Base-by-base conservation (phyloP, 306 rosid genomes). In the Begonia peltatifolia region DNA sequence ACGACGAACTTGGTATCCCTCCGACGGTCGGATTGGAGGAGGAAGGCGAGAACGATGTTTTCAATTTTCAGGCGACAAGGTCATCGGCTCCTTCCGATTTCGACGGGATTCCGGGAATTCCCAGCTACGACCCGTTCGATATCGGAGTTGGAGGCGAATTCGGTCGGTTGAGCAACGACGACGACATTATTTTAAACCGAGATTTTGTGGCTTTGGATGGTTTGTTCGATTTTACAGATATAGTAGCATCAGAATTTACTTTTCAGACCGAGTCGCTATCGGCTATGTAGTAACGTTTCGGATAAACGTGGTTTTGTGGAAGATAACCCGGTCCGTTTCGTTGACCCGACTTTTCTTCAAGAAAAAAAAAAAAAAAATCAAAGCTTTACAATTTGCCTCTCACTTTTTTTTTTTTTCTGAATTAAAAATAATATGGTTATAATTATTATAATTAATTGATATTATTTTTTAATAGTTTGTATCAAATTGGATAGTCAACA, bases 1-100 rank as follows among this genome's bases (percentile, higher is more conserved):
- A 88, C 60, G 93, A 82, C 41, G 97, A 88, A 18, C 89, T 88
- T 0, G 97, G 97, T 12, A 64, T 88, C 3, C 97, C 97, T 2
- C 96, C 96, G 50, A 68, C 76, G 0, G 65, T 3, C 41, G 17
- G 9, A 2, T 1, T 47, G 13, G 46, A 9, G 5, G 60, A 47
- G 17, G 66, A 67, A 2, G 25, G 0, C 0, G 61, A 58, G 6
- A 57, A 14, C 2, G 77, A 62, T 14, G 52, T 22, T 0, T 41
- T 22, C 0, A 76, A 65, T 14, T 60, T 69, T 23, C 71, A 58
- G 52, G 41, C 22, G 22, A 52, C 43, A 2, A 46, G 8, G 4
- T 52, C 49, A 3, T 42, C 68, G 23, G 74, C 55, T 2, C 55
- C 43, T 8, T 36, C 22, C 15, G 62, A 77, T 59, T 15, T 20